Evolutionary conservation across 2,329 filamentous ascomycete species (phyloP).

Genomic region (Diaporthe ilicicola): DNA sequence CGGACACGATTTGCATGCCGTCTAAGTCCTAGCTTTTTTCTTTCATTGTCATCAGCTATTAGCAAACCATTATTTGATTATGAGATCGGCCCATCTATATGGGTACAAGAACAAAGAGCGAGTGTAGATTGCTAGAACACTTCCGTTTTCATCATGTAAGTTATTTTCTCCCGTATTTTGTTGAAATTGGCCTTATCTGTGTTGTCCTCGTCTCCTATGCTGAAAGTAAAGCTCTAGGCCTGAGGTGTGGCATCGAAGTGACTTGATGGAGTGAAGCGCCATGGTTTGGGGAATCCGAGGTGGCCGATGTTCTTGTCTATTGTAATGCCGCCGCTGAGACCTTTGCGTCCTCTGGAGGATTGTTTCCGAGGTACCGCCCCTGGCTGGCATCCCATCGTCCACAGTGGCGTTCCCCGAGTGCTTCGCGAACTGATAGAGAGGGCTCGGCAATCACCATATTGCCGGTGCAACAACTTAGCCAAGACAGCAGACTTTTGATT

Average conservation of each 20-base stretch:
- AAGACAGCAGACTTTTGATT: background rate
- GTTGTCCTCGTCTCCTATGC: too few relatives aligned
- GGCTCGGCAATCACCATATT: background rate
- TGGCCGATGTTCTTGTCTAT: background rate
- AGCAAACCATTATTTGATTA: too few relatives aligned
- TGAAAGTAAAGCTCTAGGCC: too few relatives aligned
- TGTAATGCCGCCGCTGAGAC: too few relatives aligned
- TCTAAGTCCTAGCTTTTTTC: background rate
- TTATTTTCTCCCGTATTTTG: background rate
- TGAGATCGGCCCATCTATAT: too few relatives aligned
- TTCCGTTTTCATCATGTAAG: background rate
- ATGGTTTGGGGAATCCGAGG: too few relatives aligned
- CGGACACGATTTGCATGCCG: background rate
- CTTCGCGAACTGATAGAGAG: background rate
- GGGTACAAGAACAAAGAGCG: background rate
- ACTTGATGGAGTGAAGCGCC: too few relatives aligned
- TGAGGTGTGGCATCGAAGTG: too few relatives aligned
- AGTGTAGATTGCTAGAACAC: background rate
- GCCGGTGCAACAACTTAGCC: slow-evolving; percentile 3
- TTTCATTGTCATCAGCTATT: background rate
- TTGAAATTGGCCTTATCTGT: background rate
- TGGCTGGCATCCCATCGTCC: background rate
- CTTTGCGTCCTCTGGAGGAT: background rate
- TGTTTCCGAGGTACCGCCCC: background rate
- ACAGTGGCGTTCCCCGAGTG: slow-evolving; percentile 1